phyloP scores from a whole-genome alignment of 768 basidiomycete genomes.

The Tricholoma sp. region DNA sequence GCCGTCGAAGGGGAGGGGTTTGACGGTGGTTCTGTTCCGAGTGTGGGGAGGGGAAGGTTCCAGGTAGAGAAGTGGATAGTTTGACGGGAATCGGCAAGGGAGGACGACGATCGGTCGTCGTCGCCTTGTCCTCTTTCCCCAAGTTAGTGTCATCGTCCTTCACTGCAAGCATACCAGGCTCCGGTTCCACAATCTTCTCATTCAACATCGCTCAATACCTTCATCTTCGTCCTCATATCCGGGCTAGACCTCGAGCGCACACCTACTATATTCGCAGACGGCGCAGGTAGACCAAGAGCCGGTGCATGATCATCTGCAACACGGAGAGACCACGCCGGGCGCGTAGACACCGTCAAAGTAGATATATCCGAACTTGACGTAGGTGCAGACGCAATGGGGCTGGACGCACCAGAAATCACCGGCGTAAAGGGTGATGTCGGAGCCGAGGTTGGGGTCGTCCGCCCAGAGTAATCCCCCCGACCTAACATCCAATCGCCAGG shows the following conservation, averaged over 20 bases:
- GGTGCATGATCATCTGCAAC: constrained; percentile 40
- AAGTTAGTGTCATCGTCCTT: background rate
- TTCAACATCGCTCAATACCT: background rate
- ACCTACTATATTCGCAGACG: background rate
- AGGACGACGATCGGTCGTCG: no score
- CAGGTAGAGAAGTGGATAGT: no score
- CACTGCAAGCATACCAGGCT: background rate
- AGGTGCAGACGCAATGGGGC: no score
- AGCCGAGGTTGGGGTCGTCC: no score
- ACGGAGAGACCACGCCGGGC: constrained; percentile 38
- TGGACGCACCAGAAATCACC: no score
- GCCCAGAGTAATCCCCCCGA: no score
- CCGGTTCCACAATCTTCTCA: background rate
- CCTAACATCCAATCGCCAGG: background rate
- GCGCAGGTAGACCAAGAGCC: constrained; percentile 29
- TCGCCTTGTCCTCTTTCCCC: constrained; percentile 4
- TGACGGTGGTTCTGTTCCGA: no score
- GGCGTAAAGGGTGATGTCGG: no score
- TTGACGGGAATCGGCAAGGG: no score
- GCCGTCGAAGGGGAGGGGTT: no score
- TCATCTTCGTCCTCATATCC: constrained; percentile 3
- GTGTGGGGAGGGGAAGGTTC: no score
- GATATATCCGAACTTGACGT: no score
- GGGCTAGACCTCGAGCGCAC: background rate
- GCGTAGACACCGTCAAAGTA: constrained; percentile 2